A percentile compares a stretch with the other conserved stretches of the same genome.
Evolutionary conservation across 2,329 filamentous ascomycete species (phyloP).

Genomic region (Didymellaceae sp.): DNA sequence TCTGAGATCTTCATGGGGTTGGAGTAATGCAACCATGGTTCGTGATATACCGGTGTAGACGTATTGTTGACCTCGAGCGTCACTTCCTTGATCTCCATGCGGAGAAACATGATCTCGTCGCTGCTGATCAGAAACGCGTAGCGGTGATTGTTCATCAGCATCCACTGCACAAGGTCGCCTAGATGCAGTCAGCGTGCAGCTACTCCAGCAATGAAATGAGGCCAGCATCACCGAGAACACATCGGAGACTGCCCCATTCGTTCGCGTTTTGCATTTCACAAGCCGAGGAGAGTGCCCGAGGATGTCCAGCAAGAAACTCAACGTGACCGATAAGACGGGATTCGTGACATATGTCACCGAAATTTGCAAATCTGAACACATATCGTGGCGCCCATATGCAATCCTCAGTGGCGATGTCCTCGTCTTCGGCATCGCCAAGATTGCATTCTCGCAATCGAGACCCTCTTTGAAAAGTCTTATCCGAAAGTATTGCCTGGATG

Average conservation of each 20-base stretch:
- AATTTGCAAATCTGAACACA: conserved; percentile 13
- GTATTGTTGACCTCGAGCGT: not conserved
- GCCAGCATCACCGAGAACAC: conserved; percentile 30
- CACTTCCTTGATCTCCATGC: conserved; percentile 8
- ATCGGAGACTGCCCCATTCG: conserved; percentile 28
- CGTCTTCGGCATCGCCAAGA: not conserved
- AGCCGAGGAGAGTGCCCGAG: conserved; percentile 21
- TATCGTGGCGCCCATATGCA: conserved; percentile 17
- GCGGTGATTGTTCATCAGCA: conserved; percentile 24
- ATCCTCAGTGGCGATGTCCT: conserved; percentile 16
- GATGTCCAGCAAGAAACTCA: conserved; percentile 26
- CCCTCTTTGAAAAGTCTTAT: not conserved
- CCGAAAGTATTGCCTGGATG: conserved; percentile 13
- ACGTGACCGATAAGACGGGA: conserved; percentile 25
- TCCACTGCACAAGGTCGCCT: conserved; percentile 30
- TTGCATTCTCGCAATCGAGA: not conserved
- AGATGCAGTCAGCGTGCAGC: not conserved
- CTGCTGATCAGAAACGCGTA: conserved; percentile 27
- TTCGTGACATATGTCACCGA: not conserved
- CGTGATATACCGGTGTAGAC: conserved; percentile 1
- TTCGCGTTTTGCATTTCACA: conserved; percentile 9
- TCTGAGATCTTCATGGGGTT: conserved; percentile 21
- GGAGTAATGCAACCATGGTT: conserved; percentile 23
- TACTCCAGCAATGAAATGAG: no score
- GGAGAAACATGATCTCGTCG: conserved; percentile 30